Evolutionary conservation across 2,329 filamentous ascomycete genomes (phyloP), one percentile per base, ranked within the genome.

Genomic region (Botrytis deweyae): DNA sequence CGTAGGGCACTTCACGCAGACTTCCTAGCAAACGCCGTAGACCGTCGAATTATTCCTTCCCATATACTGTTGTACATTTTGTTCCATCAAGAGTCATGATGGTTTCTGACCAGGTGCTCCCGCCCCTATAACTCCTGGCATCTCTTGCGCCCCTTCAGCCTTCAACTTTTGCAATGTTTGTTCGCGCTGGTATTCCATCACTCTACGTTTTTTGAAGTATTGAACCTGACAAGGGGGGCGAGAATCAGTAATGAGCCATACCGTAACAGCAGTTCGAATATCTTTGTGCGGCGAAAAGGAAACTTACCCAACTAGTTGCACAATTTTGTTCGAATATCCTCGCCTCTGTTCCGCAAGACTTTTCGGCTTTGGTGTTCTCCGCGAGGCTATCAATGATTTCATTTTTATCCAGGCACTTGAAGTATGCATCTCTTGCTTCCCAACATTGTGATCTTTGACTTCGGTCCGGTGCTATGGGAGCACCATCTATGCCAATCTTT

Each of bases 121-220:
- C 64, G 75, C 76, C 25, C 72, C 75, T 73, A 80, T 67, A 36
- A 77, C 73, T 3, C 78, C 79, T 1, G 79, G 78, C 82, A 93
- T 86, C 82, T 88, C 86, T 76, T 87, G 85, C 20, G 92, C 93
- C 76, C 92, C 92, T 82, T 95, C 91, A 66, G 87, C 87, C 81
- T 92, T 87, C 78, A 97, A 88, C 81, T 90, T 89, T 79, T 92
- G 91, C 77, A 97, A 85, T 40, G 93, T 92, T 83, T 91, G 87
- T 80, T 93, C 91, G 83, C 95, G 94, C 79, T 97, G 93, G 80
- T 93, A 88, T 78, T 99, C 96, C 84, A 97, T 95, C 52, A 98
- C 93, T 79, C 96, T 88, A 84, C 95, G 92, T 84, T 98, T 95
- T 86, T 98, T 98, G 85, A 99, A 99, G 84, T 99, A 98, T 84